Evolutionary conservation across 2,329 filamentous ascomycete genomes (phyloP).

Genomic region (Claviceps pazoutovae): DNA sequence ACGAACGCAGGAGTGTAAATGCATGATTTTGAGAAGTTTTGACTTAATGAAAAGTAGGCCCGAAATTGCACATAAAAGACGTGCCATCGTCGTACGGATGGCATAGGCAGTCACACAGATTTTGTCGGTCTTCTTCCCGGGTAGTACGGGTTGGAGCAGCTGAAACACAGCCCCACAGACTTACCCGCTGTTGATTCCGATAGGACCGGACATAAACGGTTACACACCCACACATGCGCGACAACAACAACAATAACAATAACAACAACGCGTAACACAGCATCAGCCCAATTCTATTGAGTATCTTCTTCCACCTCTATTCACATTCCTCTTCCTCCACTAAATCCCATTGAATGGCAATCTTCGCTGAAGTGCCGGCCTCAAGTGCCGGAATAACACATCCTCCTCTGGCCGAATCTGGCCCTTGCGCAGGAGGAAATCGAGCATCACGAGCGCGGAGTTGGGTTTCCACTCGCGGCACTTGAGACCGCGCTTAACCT

Average conservation of each 20-base stretch:
- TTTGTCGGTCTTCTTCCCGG: background rate
- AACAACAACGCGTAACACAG: too few relatives aligned
- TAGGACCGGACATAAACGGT: background rate
- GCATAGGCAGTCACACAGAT: too few relatives aligned
- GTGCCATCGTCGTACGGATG: too few relatives aligned
- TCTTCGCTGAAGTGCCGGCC: conserved; percentile 11
- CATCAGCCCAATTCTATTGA: too few relatives aligned
- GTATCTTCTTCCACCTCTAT: background rate
- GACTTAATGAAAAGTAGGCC: too few relatives aligned
- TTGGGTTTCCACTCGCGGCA: conserved; percentile 23
- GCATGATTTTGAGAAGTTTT: too few relatives aligned
- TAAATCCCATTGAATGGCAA: conserved; percentile 13
- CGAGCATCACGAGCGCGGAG: conserved; percentile 25
- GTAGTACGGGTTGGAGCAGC: background rate
- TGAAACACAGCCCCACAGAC: background rate
- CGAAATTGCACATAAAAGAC: too few relatives aligned
- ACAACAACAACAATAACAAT: too few relatives aligned
- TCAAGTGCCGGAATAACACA: conserved; percentile 10
- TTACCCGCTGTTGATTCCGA: conserved; percentile 1
- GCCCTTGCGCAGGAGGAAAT: conserved; percentile 20
- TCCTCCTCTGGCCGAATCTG: conserved; percentile 14
- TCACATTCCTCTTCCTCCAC: background rate
- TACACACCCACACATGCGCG: too few relatives aligned
- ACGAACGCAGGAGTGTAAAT: too few relatives aligned
- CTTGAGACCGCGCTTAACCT: conserved; percentile 17